phyloP scores from a whole-genome alignment of 352 stramenopile species.

The Phytophthora quininea region DNA sequence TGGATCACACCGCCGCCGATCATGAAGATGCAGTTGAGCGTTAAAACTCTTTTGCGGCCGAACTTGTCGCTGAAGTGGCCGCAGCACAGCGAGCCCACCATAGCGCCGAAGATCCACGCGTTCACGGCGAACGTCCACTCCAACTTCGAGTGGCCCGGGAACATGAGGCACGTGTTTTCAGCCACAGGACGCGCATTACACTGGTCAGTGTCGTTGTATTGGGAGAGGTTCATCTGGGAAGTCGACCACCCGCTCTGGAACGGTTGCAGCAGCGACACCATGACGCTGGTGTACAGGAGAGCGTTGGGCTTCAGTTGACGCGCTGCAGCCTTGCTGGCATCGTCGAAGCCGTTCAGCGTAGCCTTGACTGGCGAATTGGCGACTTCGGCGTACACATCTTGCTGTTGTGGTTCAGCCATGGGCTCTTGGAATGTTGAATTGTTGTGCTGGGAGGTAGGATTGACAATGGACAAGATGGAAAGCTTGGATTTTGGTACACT shows the following conservation, averaged over 20 bases:
- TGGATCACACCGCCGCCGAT: conserved; percentile 34
- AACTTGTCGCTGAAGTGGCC: conserved; percentile 16
- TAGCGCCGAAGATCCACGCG: conserved; percentile 4
- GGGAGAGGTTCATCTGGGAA: conserved; percentile 12
- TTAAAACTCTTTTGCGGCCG: conserved; percentile 17
- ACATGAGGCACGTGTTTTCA: conserved; percentile 3
- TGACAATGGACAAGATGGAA: neutral
- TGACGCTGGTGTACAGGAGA: conserved; percentile 43
- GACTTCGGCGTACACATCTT: conserved; percentile 11
- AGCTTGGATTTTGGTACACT: neutral
- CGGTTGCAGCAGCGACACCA: conserved; percentile 32
- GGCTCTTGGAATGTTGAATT: conserved; percentile 1
- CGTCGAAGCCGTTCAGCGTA: conserved; percentile 1
- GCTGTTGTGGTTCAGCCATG: conserved; percentile 13
- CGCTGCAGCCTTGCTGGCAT: conserved; percentile 2
- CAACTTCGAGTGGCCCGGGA: conserved; percentile 7
- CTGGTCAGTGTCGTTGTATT: neutral
- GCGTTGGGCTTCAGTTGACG: conserved; percentile 8
- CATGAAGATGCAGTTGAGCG: conserved; percentile 32
- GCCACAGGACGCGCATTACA: conserved; percentile 6
- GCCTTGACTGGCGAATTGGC: conserved; percentile 7
- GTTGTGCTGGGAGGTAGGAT: neutral
- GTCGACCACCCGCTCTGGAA: conserved; percentile 53
- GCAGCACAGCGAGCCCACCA: conserved; percentile 3
- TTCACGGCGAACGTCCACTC: conserved; percentile 5